A percentile compares a stretch with the other conserved stretches of the same genome.
Conservation (phyloP, 1,284 basidiomycete species). For the Taiwanofungus camphoratus region DNA sequence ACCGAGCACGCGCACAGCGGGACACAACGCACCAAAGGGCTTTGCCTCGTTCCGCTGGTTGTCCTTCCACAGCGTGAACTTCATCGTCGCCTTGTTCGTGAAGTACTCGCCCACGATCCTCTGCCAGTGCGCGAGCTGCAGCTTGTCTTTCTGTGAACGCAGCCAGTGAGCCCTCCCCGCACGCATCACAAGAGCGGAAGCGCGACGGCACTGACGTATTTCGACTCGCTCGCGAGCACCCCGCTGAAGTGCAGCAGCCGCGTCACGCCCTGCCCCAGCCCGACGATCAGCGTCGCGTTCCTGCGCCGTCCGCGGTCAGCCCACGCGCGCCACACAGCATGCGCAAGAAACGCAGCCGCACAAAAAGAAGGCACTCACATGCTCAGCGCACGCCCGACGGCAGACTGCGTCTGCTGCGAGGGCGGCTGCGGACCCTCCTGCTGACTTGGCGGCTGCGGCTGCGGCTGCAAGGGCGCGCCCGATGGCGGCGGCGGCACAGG, state of each 20-base stretch:
- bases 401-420: neutral
- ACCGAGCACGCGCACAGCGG: neutral
- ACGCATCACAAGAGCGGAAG: neutral
- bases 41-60: constrained; percentile 70
- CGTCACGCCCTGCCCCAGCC: constrained; percentile 53
- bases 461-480: constrained; percentile 21
- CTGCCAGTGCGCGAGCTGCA: constrained; percentile 59
- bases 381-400: neutral
- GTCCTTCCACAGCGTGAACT: constrained; percentile 77
- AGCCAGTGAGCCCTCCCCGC: neutral
- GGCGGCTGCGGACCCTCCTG: constrained; percentile 5
- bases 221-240: constrained; percentile 46
- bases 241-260: constrained; percentile 64
- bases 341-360: neutral
- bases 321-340: too few relatives aligned
- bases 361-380: neutral
- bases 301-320: too few relatives aligned
- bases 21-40: constrained; percentile 57
- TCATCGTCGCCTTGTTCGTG: constrained; percentile 57
- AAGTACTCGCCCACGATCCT: constrained; percentile 60
- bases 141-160: constrained; percentile 40
- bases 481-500: neutral
- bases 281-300: constrained; percentile 24
- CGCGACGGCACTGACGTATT: constrained; percentile 29
- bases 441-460: constrained; percentile 8